These are phyloP conservation scores for Chlamydomonas sp. DNA, from an alignment of 139 green algal species.

Conservation along the genomic window DNA sequence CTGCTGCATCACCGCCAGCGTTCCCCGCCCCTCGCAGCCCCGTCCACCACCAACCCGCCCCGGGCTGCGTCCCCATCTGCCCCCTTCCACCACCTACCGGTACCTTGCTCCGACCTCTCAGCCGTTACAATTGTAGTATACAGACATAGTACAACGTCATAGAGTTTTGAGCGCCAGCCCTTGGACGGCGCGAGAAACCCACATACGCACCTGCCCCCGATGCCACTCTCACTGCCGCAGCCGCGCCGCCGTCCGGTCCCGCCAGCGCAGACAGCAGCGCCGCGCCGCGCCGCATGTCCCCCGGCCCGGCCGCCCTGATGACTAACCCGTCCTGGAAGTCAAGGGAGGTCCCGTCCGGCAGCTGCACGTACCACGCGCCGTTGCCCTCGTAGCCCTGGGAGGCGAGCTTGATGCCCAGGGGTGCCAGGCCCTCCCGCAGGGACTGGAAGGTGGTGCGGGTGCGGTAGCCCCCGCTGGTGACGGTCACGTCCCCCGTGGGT, in stretches of 20 bases:
- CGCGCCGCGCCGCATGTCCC: neutral
- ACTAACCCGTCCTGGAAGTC: neutral
- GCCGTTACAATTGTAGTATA: too few relatives aligned
- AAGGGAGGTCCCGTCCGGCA: neutral
- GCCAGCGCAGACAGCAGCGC: neutral
- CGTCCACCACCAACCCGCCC: too few relatives aligned
- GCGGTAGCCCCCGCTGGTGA: constrained; percentile 19
- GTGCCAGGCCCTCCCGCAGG: constrained; percentile 1
- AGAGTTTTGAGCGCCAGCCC: too few relatives aligned
- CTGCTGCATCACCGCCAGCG: too few relatives aligned
- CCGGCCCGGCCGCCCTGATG: neutral
- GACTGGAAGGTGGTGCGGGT: constrained; percentile 28
- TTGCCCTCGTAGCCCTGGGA: constrained; percentile 2
- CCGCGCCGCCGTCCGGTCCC: neutral
- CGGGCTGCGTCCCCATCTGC: too few relatives aligned
- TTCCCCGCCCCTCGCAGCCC: too few relatives aligned
- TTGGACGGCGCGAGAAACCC: too few relatives aligned
- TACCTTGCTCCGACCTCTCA: too few relatives aligned
- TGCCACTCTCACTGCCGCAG: too few relatives aligned
- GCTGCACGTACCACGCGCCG: constrained; percentile 5
- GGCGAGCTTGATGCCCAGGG: constrained; percentile 2
- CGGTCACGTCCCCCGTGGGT: constrained; percentile 20
- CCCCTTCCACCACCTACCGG: too few relatives aligned
- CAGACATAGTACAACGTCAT: too few relatives aligned
- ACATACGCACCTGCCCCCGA: too few relatives aligned